Conservation (phyloP, 805 yeast genomes). For the Candida chilensis region DNA sequence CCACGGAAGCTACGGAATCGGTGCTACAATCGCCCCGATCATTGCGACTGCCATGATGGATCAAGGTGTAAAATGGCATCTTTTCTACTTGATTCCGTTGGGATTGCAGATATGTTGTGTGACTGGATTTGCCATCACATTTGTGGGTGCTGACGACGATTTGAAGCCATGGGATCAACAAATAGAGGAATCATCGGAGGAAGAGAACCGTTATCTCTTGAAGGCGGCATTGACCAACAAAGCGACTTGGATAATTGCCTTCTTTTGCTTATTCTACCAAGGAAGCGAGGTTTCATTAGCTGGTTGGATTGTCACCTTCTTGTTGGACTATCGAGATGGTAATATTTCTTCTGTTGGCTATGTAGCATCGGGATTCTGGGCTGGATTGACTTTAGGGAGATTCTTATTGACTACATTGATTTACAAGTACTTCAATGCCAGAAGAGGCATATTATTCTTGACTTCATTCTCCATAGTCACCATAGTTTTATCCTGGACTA, state of each 20-base stretch:
- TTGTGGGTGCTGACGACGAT: slow-evolving; percentile 39
- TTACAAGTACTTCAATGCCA: slow-evolving; percentile 29
- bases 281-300: slow-evolving; percentile 66
- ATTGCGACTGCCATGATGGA: slow-evolving; percentile 20
- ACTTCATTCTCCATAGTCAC: slow-evolving; percentile 21
- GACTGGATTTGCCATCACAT: slow-evolving; percentile 28
- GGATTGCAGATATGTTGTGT: too few relatives aligned
- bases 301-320: slow-evolving; percentile 62
- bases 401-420: slow-evolving; percentile 33
- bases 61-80: slow-evolving; percentile 20
- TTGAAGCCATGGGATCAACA: slow-evolving; percentile 20
- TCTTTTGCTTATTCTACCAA: slow-evolving; percentile 50
- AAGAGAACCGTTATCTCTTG: slow-evolving; percentile 1
- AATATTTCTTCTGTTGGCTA: slow-evolving; percentile 41
- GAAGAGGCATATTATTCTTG: slow-evolving; percentile 30
- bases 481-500: slow-evolving; percentile 36
- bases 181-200: too few relatives aligned
- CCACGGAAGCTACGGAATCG: slow-evolving; percentile 14
- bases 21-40: slow-evolving; percentile 19
- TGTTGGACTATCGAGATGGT: slow-evolving; percentile 47
- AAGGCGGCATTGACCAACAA: slow-evolving; percentile 12
- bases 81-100: slow-evolving; percentile 20
- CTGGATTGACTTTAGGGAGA: slow-evolving; percentile 61
- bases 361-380: slow-evolving; percentile 65
- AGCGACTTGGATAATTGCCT: slow-evolving; percentile 38